phyloP scores from a whole-genome alignment of 2,329 filamentous ascomycete genomes.

The Colletotrichum orchidophilum region DNA sequence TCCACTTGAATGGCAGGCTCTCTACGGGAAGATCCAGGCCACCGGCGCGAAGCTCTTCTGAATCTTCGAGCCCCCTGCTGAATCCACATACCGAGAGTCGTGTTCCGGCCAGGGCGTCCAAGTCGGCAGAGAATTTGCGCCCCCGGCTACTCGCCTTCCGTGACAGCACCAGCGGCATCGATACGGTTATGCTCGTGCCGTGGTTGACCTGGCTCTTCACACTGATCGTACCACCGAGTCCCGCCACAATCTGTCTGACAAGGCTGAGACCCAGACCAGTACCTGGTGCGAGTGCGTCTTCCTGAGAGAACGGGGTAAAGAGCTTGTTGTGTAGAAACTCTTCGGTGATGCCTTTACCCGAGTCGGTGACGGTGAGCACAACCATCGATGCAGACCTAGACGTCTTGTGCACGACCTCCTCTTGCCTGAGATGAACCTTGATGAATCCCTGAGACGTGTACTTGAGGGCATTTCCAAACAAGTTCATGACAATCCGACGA shows the following conservation, averaged over 20 bases:
- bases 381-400: slow-evolving; percentile 36
- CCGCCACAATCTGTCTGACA: slow-evolving; percentile 64
- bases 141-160: slow-evolving; percentile 17
- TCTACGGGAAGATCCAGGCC: slow-evolving; percentile 37
- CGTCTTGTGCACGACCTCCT: slow-evolving; percentile 33
- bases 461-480: slow-evolving; percentile 64
- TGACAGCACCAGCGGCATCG: slow-evolving; percentile 47
- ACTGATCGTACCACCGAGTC: slow-evolving; percentile 64
- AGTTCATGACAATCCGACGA: slow-evolving; percentile 63
- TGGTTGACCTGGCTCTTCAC: slow-evolving; percentile 60
- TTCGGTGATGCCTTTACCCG: slow-evolving; percentile 68
- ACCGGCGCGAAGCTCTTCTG: slow-evolving; percentile 33
- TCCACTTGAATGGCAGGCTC: slow-evolving; percentile 42
- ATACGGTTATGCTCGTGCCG: slow-evolving; percentile 62
- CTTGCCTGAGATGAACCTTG: slow-evolving; percentile 44
- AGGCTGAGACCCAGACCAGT: slow-evolving; percentile 70
- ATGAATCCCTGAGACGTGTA: slow-evolving; percentile 58
- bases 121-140: slow-evolving; percentile 20
- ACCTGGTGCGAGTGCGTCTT: slow-evolving; percentile 65
- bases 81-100: slow-evolving; percentile 16
- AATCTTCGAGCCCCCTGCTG: slow-evolving; percentile 38
- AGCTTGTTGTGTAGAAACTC: slow-evolving; percentile 66
- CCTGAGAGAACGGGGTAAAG: slow-evolving; percentile 70
- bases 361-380: slow-evolving; percentile 63
- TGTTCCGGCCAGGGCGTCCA: slow-evolving; percentile 5